A percentile compares a stretch with the other conserved stretches of the same genome.
Conservation (phyloP, 495 filamentous ascomycete species). For the Cercophora sp. region DNA sequence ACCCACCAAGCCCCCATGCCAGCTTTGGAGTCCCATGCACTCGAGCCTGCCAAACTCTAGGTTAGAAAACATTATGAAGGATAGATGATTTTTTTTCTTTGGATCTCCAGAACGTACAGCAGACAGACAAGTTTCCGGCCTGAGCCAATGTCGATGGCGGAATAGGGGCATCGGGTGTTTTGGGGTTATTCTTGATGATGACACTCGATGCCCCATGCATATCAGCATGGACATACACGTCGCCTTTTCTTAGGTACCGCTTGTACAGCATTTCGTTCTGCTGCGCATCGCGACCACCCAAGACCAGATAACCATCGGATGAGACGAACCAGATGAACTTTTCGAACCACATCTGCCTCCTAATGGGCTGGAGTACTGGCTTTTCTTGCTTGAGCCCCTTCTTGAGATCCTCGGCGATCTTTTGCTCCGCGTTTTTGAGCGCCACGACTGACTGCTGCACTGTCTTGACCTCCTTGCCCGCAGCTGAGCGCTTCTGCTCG, state of each 20-base stretch:
- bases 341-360: conserved; percentile 88
- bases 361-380: conserved; percentile 73
- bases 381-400: conserved; percentile 90
- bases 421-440: conserved; percentile 82
- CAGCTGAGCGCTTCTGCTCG: conserved; percentile 77
- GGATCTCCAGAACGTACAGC: conserved; percentile 51
- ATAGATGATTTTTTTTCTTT: too few relatives aligned
- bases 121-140: conserved; percentile 77
- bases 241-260: conserved; percentile 78
- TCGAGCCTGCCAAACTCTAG: conserved; percentile 46
- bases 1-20: conserved; percentile 96
- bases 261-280: conserved; percentile 90
- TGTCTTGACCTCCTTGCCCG: conserved; percentile 82
- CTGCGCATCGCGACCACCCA: conserved; percentile 81
- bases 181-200: conserved; percentile 78
- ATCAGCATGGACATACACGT: conserved; percentile 90
- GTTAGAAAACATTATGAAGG: too few relatives aligned
- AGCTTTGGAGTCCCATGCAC: conserved; percentile 92
- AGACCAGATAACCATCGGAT: conserved; percentile 89
- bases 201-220: conserved; percentile 76
- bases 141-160: conserved; percentile 88
- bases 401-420: conserved; percentile 79
- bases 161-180: conserved; percentile 74
- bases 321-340: conserved; percentile 95
- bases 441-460: conserved; percentile 76